Percentiles rank a stretch among this genome's conserved stretches.
phyloP scores from a whole-genome alignment of 306 rosid genomes.

The Citrullus colocynthis region DNA sequence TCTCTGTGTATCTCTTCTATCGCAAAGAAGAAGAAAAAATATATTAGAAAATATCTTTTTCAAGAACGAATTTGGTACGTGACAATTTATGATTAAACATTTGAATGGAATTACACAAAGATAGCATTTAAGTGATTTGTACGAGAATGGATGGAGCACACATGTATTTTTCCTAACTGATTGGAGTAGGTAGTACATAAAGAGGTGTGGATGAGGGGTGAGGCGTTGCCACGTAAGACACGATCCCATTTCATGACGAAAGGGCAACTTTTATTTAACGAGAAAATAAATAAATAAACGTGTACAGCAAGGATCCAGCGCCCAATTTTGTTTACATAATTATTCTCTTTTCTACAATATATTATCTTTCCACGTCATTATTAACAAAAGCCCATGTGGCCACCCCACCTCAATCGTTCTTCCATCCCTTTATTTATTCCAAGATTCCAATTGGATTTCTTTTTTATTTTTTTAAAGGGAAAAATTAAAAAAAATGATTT shows the following conservation, averaged over 20 bases:
- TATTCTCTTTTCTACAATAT: not conserved
- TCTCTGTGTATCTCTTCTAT: too few species aligned
- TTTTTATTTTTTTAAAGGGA: not conserved
- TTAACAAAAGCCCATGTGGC: not conserved
- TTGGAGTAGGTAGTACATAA: not conserved
- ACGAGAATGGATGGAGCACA: too few species aligned
- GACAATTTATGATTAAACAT: too few species aligned
- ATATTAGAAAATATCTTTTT: too few species aligned
- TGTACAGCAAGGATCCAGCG: slow-evolving; percentile 8
- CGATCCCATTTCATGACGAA: not conserved
- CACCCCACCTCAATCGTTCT: not conserved
- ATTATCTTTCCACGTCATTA: slow-evolving; percentile 6
- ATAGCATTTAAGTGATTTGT: too few species aligned
- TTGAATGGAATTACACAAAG: too few species aligned
- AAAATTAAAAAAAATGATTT: not conserved
- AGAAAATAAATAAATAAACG: not conserved
- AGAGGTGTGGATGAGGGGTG: not conserved
- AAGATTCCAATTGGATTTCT: not conserved
- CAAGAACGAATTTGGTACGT: too few species aligned
- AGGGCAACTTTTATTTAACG: not conserved
- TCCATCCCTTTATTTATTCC: not conserved
- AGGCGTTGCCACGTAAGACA: not conserved
- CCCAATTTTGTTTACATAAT: not conserved
- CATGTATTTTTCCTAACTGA: not conserved
- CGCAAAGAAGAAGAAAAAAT: too few species aligned